Evolutionary conservation across 352 stramenopile species (phyloP), one percentile per base, ranked within the genome.

Genomic region (Phytopythium ostracodes): DNA sequence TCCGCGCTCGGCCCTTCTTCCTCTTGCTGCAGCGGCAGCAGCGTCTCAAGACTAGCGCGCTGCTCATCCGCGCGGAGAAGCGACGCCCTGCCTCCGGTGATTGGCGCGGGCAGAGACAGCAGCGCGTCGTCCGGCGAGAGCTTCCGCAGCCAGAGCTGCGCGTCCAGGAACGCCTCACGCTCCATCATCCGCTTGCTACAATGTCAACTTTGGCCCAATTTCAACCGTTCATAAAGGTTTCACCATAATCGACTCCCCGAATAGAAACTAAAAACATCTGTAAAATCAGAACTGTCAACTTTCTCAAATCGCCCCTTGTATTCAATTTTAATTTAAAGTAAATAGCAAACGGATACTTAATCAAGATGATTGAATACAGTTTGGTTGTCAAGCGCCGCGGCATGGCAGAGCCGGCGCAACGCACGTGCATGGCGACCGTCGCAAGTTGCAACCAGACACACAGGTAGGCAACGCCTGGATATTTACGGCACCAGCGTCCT

Each of bases 81-180:
- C 38, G 49, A 10, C 38, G 25, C 4, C n/a, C 46, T 10, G 25
- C 22, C 22, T 22, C 43, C 18, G n/a, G 2, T n/a, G 15, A 15
- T 24, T 11, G 15, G 9, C 27, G 27, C 52, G 20, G 52, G 52
- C 52, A 31, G 22, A 20, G 14, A 31, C 14, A 51, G 55, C 25
- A 60, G 24, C 24, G 24, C 36, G 55, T 60, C 63, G 49, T 29
- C 25, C 31, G 62, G 25, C 51, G 64, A 56, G 36, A 68, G 8
- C 49, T 71, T 72, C 50, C 62, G 36, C 62, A 57, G 62, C 67
- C 71, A 75, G 53, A 62, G 57, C 59, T 73, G 69, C 46, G 51
- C 59, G 25, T 64, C 62, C 62, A 56, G 51, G 40, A 66, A 60
- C 42, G 66, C 60, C 36, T 60, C 55, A 1, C 55, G 55, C 24